Evolutionary conservation across 768 basidiomycete genomes (phyloP).

Genomic region (Lactifluus pinguis): DNA sequence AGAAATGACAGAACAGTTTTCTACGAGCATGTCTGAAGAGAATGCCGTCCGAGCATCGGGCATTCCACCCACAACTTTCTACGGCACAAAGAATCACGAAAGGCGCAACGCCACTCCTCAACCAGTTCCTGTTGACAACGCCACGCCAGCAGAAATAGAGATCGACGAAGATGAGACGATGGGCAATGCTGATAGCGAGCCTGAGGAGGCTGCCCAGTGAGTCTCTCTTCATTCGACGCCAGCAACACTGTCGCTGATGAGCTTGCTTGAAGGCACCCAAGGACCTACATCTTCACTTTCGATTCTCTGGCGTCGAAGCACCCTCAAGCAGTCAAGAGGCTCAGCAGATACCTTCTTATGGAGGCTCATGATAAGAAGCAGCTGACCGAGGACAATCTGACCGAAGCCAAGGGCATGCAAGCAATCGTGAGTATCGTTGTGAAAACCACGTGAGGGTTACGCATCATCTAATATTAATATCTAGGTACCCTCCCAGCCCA

Average conservation of each 20-base stretch:
- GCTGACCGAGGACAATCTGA: conserved; percentile 24
- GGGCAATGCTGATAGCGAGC: conserved; percentile 10
- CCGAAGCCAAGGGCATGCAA: conserved; percentile 36
- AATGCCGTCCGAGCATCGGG: background rate
- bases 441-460: background rate
- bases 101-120: background rate
- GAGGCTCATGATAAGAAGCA: conserved; percentile 69
- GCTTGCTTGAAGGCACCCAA: conserved; percentile 33
- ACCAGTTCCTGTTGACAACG: background rate
- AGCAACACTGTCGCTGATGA: background rate
- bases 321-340: conserved; percentile 47
- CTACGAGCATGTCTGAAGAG: background rate
- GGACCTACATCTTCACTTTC: conserved; percentile 69
- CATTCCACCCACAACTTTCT: conserved; percentile 7
- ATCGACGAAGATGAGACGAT: background rate
- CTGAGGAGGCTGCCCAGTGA: conserved; percentile 1
- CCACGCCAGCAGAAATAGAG: conserved; percentile 3
- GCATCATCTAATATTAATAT: background rate
- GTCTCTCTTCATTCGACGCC: background rate
- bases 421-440: conserved; percentile 38
- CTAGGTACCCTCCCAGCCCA: conserved; percentile 83
- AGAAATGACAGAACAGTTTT: background rate
- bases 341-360: conserved; percentile 56
- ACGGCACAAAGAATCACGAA: background rate
- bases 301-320: conserved; percentile 84